Percentiles rank a stretch among this genome's conserved stretches.
phyloP scores from a whole-genome alignment of 2,329 filamentous ascomycete genomes.

The Colletotrichum musae region DNA sequence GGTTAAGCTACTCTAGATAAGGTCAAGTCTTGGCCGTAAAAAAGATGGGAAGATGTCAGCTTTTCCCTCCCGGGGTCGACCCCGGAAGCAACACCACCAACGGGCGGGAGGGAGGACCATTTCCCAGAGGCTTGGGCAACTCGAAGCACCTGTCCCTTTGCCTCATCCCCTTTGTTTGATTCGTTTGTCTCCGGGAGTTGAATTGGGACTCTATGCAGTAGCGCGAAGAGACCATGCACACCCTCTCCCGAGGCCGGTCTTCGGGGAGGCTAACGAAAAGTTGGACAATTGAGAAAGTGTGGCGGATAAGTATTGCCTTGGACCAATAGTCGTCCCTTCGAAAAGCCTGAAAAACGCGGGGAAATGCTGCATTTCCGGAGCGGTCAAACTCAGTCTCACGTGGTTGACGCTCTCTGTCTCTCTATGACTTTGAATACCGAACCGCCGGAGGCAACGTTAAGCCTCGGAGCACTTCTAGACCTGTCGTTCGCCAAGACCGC shows the following conservation, averaged over 20 bases:
- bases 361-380: constrained; percentile 20
- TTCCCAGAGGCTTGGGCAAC: constrained; percentile 4
- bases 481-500: constrained; percentile 28
- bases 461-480: neutral
- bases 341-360: too few species aligned
- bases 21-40: neutral
- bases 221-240: too few species aligned
- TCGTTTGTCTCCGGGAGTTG: neutral
- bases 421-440: neutral
- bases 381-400: neutral
- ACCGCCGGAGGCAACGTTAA: neutral
- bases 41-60: constrained; percentile 1
- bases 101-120: constrained; percentile 25
- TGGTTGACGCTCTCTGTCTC: neutral
- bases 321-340: too few species aligned
- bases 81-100: constrained; percentile 16
- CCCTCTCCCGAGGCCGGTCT: constrained; percentile 5
- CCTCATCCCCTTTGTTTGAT: neutral
- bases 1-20: constrained; percentile 21
- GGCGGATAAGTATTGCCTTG: neutral
- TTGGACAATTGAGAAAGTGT: neutral
- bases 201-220: too few species aligned
- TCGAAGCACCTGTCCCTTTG: neutral
- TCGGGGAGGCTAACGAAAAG: constrained; percentile 17
- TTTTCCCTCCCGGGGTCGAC: constrained; percentile 23